phyloP scores from a whole-genome alignment of 192 early-diverging fungal genomes.

The Oehlia diaphana region DNA sequence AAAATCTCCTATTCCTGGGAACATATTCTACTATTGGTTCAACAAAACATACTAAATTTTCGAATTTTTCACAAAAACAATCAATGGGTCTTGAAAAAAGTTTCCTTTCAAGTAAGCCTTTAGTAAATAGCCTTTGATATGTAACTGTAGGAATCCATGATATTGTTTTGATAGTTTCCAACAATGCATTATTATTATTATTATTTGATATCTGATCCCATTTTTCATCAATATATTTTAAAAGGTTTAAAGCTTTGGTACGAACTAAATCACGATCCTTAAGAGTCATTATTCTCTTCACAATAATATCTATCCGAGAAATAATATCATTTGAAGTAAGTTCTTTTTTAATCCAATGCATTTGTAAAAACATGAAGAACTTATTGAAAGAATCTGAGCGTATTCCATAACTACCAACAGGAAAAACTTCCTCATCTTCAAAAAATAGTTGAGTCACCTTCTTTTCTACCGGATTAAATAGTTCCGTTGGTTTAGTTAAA shows the following conservation, averaged over 20 bases:
- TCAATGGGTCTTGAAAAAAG: neutral
- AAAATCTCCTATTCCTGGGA: neutral
- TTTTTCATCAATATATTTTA: slow-evolving; percentile 2
- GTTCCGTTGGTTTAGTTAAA: neutral
- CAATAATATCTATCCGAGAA: neutral
- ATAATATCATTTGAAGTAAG: neutral
- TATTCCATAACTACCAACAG: neutral
- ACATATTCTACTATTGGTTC: neutral
- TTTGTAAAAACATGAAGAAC: neutral
- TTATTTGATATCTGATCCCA: neutral
- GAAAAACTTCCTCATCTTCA: neutral
- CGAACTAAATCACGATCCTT: neutral
- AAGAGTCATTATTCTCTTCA: neutral
- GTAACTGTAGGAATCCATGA: neutral
- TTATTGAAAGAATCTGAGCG: too few relatives aligned
- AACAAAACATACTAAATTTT: neutral
- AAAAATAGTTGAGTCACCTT: neutral
- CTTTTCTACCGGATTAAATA: neutral
- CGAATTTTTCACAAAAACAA: neutral
- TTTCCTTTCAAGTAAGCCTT: neutral
- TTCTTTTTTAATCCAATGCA: neutral
- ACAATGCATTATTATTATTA: neutral
- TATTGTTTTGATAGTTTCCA: neutral
- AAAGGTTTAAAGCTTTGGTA: neutral
- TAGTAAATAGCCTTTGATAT: too few relatives aligned